Conservation (phyloP, 306 rosid genomes). For the Quercus aquifolioides region DNA sequence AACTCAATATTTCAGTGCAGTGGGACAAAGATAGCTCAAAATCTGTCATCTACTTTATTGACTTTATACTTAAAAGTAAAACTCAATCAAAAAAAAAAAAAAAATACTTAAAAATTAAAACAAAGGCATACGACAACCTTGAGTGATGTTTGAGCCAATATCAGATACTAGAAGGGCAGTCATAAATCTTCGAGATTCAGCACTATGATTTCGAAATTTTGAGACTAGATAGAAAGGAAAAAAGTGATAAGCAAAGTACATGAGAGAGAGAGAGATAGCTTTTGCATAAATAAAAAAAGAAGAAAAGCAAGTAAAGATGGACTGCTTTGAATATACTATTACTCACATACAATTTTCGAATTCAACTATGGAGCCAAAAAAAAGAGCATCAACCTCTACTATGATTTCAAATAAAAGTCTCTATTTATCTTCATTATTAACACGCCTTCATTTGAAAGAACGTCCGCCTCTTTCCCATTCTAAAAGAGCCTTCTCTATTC, state of each 20-base stretch:
- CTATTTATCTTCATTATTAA: background rate
- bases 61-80: background rate
- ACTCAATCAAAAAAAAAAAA: too few relatives aligned
- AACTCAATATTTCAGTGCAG: background rate
- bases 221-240: background rate
- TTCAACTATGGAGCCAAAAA: conserved; percentile 58
- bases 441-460: conserved; percentile 14
- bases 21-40: background rate
- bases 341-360: conserved; percentile 21
- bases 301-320: conserved; percentile 31
- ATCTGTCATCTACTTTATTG: background rate
- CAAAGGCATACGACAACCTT: background rate
- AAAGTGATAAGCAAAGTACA: background rate
- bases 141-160: background rate
- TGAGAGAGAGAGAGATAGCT: background rate
- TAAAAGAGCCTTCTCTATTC: background rate
- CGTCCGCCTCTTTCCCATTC: background rate
- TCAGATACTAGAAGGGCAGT: background rate
- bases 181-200: background rate
- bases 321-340: conserved; percentile 22
- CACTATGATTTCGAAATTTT: background rate
- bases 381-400: background rate
- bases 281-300: conserved; percentile 15
- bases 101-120: too few relatives aligned
- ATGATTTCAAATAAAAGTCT: background rate